Conservation (phyloP, 2,329 filamentous ascomycete genomes). For the Elsinoe ampelina region DNA sequence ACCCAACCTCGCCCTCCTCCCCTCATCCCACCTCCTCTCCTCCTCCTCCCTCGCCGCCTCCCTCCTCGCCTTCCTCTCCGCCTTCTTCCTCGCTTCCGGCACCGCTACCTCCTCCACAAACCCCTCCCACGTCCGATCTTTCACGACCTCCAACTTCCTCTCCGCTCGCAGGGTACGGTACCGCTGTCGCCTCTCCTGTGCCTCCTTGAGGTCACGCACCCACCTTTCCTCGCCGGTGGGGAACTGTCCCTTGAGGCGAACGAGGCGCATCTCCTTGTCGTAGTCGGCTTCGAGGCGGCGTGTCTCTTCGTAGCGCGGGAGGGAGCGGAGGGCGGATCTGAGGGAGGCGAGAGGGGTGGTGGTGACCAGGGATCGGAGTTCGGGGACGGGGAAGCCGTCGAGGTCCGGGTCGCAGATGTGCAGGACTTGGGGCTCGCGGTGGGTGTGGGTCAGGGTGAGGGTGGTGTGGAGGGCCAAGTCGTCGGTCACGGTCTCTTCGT, state of each 20-base stretch:
- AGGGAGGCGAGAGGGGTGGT: not conserved
- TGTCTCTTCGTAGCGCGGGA: not conserved
- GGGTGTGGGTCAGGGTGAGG: not conserved
- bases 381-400: not conserved
- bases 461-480: not conserved
- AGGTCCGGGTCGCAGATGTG: not conserved
- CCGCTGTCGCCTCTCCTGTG: no score
- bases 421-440: not conserved
- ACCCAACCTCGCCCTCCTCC: not conserved
- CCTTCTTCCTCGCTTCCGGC: no score
- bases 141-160: no score
- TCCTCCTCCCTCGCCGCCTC: not conserved
- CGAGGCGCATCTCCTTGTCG: not conserved
- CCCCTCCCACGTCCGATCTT: no score
- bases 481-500: not conserved
- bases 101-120: no score
- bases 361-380: not conserved
- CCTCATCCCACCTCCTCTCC: not conserved
- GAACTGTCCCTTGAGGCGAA: not conserved
- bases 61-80: no score
- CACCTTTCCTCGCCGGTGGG: not conserved
- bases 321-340: not conserved
- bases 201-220: not conserved
- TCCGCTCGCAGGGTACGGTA: no score
- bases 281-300: not conserved